Evolutionary conservation across 176 grass and related monocot genomes (phyloP), one percentile per base, ranked within the genome.

Genomic region (Carex cristatella): DNA sequence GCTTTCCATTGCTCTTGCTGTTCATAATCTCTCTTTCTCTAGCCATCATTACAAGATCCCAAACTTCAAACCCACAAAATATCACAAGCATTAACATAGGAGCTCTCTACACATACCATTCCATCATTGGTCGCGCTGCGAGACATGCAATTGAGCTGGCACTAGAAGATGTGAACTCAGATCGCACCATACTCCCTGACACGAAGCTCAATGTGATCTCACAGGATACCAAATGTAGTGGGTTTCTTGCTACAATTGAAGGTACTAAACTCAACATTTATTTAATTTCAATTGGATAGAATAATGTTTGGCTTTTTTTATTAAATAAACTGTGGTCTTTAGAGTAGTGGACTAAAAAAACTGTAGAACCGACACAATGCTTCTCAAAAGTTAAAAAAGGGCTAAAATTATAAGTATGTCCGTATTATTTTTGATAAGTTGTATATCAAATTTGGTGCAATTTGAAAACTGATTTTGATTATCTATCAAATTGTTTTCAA

Each of bases 161-260:
- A 53, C 79, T 91, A 31, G 90, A 89, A 48, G 94, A 97, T 57
- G 90, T 97, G 83, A 97, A 97, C 76, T 87, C 85, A 0, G 92
- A 97, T 82, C 14, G 15, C 38, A 54, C 79, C 46, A 82, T 97
- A 10, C 92, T 97, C 33, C 76, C 90, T 1, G 87, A 87, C 31
- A 94, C 94, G 3, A 88, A 2, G 15, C 87, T 97, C 46, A 90
- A 65, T 32, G 30, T 97, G 40, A 62, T 90, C n/a, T 23, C 64
- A 12, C 94, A 92, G 78, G 94, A 97, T 83, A 97, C 94, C 70
- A 92, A 92, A 18, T 97, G 94, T 85, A 97, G 92, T 78, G 90
- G 92, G 0, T 97, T 97, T 85, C 42, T 97, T 80, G 92, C 92
- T 31, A 92, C 61, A 0, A 63, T 94, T 60, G 92, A 94, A 87